These are phyloP conservation scores for Fraxinus greggii DNA, from an alignment of 305 asterid species.

Conservation along the genomic window DNA sequence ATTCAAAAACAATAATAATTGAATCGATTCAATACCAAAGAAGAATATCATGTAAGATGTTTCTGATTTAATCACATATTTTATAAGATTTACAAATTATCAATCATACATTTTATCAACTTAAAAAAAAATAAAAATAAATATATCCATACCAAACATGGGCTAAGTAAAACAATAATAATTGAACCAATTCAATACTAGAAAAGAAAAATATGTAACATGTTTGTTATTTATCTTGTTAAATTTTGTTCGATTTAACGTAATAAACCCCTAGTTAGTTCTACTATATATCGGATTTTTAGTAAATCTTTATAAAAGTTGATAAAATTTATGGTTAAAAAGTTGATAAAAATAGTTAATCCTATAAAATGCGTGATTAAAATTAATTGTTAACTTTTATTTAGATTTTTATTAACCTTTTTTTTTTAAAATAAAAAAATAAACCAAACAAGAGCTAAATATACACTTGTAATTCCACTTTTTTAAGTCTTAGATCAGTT, in stretches of 20 bases:
- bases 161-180: conserved; percentile 2
- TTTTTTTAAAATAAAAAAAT: too few species aligned
- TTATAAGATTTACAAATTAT: too few species aligned
- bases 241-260: background rate
- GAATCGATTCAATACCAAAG: background rate
- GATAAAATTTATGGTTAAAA: too few species aligned
- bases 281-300: background rate
- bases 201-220: background rate
- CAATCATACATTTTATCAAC: too few species aligned
- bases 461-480: background rate
- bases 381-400: too few species aligned
- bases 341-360: too few species aligned
- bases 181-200: background rate
- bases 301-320: too few species aligned
- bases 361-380: too few species aligned
- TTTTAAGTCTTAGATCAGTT: background rate
- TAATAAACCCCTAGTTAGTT: background rate
- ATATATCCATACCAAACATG: too few species aligned
- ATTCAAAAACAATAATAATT: background rate
- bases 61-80: background rate
- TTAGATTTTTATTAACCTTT: too few species aligned
- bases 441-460: background rate
- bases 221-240: background rate
- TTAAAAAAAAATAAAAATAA: too few species aligned
- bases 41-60: background rate